A percentile compares a stretch with the other conserved stretches of the same genome.
Evolutionary conservation across 179 eudicot species (phyloP).

Genomic region (Gypsophila paniculata): DNA sequence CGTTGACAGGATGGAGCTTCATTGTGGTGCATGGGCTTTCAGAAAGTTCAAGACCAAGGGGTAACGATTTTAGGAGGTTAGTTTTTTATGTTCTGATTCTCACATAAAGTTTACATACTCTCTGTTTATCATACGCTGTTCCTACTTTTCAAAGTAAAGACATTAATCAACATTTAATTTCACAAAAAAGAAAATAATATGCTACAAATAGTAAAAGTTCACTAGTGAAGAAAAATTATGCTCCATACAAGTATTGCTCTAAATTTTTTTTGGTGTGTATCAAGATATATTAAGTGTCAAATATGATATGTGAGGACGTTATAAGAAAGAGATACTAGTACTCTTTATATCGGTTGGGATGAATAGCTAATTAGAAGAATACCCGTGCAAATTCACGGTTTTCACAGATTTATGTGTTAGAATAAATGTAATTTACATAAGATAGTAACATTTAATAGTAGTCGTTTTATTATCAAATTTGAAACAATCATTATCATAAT

Average conservation of each 20-base stretch:
- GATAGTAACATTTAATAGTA: too few relatives aligned
- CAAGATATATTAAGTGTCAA: background rate
- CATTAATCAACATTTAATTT: background rate
- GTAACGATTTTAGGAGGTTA: constrained; percentile 88
- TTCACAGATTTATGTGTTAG: too few relatives aligned
- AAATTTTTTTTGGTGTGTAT: background rate
- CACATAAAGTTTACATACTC: too few relatives aligned
- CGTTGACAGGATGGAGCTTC: constrained; percentile 63
- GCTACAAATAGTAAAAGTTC: background rate
- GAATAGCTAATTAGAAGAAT: background rate
- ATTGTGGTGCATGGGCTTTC: constrained; percentile 95
- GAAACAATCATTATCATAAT: too few relatives aligned
- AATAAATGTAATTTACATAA: too few relatives aligned
- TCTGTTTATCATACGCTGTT: too few relatives aligned
- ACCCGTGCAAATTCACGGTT: too few relatives aligned
- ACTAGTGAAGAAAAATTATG: too few relatives aligned
- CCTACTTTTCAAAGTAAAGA: too few relatives aligned
- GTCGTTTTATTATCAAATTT: too few relatives aligned
- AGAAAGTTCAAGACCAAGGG: constrained; percentile 66
- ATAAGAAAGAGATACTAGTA: background rate
- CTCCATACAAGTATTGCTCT: too few relatives aligned
- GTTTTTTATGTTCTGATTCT: constrained; percentile 10
- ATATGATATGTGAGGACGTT: background rate
- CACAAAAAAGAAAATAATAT: background rate
- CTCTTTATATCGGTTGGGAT: background rate